Evolutionary conservation across 2,329 filamentous ascomycete species (phyloP), one percentile per base, ranked within the genome.

Genomic region (Pezizomycotina sp.): DNA sequence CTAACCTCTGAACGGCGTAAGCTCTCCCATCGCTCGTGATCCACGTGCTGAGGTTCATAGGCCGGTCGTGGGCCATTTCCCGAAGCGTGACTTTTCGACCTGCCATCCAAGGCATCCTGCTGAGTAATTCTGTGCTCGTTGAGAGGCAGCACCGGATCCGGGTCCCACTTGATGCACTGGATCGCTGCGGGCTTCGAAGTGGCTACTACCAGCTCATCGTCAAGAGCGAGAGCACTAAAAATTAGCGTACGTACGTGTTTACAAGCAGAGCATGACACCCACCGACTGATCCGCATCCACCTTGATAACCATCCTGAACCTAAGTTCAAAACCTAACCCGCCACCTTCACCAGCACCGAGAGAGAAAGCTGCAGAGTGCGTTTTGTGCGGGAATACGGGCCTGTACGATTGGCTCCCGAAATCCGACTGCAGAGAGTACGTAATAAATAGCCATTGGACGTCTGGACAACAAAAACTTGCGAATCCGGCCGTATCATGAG

Each of bases 251-350:
- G 16, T 18, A 12, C 15, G 7, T 23, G 19, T 4, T 7, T 25
- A 12, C 3, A 10, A 20, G 23, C 3, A 8, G 12, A 6, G 4
- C 10, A 22, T 10, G 16, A 8, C 20, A 18, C 31, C 25, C 46
- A 52, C 50, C 46, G 51, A 24, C 41, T 48, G 50, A 98, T 93
- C 2, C 89, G 89, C 89, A 58, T 98, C 89, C 12, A 98, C 82
- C 55, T 92, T 91, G 53, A 98, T 95, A 9, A 92, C 86, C 79
- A 93, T 92, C 38, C 86, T 72, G 58, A 98, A 98, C 7, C 82
- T 77, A 31, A 98, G 68, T 50, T 77, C 92, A 37, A 92, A 72
- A 58, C 98, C 89, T 34, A 73, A 71, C 32, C 92, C 74, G 3
- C 81, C 81, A 31, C 68, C 68, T 6, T 79, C 79, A 56, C 93